These are phyloP conservation scores for Salix brachista DNA, from an alignment of 345 rosid species.

Conservation along the genomic window DNA sequence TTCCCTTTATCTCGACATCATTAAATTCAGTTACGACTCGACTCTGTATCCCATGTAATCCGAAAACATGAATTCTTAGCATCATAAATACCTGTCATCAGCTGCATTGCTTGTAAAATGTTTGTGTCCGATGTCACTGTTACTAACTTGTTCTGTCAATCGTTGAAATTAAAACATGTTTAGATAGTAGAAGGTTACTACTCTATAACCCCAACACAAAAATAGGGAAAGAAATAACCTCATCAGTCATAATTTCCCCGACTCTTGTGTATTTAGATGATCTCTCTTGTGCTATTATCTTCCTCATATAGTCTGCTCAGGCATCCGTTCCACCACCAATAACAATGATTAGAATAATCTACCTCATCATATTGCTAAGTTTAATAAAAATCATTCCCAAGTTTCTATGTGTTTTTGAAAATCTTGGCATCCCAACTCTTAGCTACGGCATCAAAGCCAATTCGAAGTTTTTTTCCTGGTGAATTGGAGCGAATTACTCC, in stretches of 20 bases:
- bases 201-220: neutral
- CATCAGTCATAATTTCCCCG: constrained; percentile 75
- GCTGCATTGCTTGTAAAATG: constrained; percentile 76
- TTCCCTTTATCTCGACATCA: neutral
- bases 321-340: constrained; percentile 17
- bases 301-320: constrained; percentile 64
- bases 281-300: constrained; percentile 64
- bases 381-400: neutral
- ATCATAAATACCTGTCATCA: constrained; percentile 66
- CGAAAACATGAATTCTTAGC: neutral
- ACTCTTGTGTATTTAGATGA: constrained; percentile 64
- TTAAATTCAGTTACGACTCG: neutral
- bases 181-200: neutral
- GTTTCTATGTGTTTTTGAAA: neutral
- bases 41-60: neutral
- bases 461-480: neutral
- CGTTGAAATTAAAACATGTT: neutral
- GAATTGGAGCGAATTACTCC: neutral
- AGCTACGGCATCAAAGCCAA: neutral
- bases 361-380: neutral
- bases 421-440: neutral
- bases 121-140: constrained; percentile 67
- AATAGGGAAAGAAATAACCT: constrained; percentile 38
- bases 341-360: neutral
- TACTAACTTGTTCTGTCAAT: constrained; percentile 52